Conservation (phyloP, 140 eudicot genomes). For the Erigeron philadelphicus region DNA sequence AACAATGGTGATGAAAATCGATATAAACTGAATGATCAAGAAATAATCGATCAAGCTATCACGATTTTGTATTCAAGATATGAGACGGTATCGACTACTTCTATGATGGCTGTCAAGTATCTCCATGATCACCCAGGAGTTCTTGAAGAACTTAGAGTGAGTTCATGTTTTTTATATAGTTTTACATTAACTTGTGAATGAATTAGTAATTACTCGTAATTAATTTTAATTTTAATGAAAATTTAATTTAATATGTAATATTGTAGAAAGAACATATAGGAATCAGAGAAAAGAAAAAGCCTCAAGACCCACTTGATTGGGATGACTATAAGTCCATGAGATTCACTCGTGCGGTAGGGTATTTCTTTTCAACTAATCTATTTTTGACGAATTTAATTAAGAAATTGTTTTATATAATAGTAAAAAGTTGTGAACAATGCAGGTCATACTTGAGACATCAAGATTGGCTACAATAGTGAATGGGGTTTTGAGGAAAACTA, state of each 20-base stretch:
- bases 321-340: conserved; percentile 83
- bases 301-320: conserved; percentile 75
- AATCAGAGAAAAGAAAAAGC: conserved; percentile 62
- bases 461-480: conserved; percentile 90
- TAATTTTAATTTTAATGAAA: conserved; percentile 17
- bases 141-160: conserved; percentile 78
- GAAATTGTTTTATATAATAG: background rate
- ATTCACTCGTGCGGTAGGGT: conserved; percentile 94
- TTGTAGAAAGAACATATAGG: conserved; percentile 81
- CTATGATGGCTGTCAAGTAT: conserved; percentile 98
- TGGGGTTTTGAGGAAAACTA: conserved; percentile 87
- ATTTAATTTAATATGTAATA: background rate
- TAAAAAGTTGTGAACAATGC: conserved; percentile 21
- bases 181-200: background rate
- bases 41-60: conserved; percentile 79
- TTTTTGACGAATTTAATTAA: background rate
- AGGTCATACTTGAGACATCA: conserved; percentile 96
- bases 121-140: conserved; percentile 89
- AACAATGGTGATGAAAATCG: conserved; percentile 52
- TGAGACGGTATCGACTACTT: conserved; percentile 93
- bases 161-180: conserved; percentile 18
- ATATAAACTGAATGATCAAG: conserved; percentile 68
- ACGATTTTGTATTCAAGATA: conserved; percentile 90
- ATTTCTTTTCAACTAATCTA: background rate
- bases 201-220: too few relatives aligned